A percentile compares a stretch with the other conserved stretches of the same genome.
Evolutionary conservation across 192 early-diverging fungal species (phyloP).

Genomic region (Mortierella alpina): DNA sequence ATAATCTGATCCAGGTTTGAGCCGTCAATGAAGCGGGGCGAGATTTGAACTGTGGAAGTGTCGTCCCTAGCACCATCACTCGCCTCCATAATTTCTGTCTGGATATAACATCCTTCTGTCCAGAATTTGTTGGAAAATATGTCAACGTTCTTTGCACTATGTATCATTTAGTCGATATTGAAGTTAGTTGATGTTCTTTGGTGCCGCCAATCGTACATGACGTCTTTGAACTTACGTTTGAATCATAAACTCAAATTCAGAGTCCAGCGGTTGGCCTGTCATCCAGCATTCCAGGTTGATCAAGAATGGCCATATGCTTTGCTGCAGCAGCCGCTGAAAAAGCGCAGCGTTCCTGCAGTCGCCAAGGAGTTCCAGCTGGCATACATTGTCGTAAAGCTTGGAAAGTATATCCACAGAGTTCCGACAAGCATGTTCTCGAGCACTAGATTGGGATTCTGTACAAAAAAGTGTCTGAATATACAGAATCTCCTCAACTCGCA

Average conservation of each 20-base stretch:
- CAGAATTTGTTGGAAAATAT: slow-evolving; percentile 32
- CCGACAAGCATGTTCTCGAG: slow-evolving; percentile 1
- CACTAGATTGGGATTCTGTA: slow-evolving; percentile 1
- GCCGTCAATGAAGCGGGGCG: slow-evolving; percentile 25
- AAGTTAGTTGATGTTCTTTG: not conserved
- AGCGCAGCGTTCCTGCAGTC: not conserved
- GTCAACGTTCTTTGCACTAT: slow-evolving; percentile 13
- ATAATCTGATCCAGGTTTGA: slow-evolving; percentile 14
- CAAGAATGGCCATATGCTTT: slow-evolving; percentile 32
- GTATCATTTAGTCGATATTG: not conserved
- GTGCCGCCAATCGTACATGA: too few relatives aligned
- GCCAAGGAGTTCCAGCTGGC: slow-evolving; percentile 14
- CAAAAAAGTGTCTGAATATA: too few relatives aligned
- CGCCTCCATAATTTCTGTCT: slow-evolving; percentile 13
- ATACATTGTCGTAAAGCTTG: slow-evolving; percentile 10
- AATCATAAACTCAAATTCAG: slow-evolving; percentile 33
- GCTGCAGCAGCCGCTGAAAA: slow-evolving; percentile 22
- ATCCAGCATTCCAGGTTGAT: slow-evolving; percentile 42
- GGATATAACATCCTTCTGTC: slow-evolving; percentile 22
- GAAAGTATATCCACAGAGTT: slow-evolving; percentile 24
- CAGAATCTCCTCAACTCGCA: not conserved
- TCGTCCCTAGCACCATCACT: not conserved
- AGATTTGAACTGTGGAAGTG: not conserved
- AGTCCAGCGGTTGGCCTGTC: slow-evolving; percentile 23
- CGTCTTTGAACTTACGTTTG: slow-evolving; percentile 10